phyloP scores from a whole-genome alignment of 2,329 filamentous ascomycete species.

The Dactylonectria macrodidyma region DNA sequence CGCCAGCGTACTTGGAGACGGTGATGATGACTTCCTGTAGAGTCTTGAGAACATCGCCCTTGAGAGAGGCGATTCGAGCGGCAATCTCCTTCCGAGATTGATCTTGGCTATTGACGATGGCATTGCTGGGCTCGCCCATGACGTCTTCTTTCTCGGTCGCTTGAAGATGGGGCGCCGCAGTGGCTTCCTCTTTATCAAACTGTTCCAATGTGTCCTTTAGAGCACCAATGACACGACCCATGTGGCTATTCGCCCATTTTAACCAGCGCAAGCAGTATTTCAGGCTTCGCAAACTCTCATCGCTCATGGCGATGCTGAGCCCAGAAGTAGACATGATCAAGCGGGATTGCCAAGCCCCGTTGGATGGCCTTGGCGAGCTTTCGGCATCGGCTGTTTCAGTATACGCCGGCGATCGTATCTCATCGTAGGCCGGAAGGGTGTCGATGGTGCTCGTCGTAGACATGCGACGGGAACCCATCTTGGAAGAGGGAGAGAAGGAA shows the following conservation, averaged over 20 bases:
- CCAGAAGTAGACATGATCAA: conserved; percentile 93
- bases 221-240: conserved; percentile 81
- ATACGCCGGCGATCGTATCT: conserved; percentile 81
- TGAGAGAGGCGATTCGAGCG: conserved; percentile 77
- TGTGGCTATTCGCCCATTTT: conserved; percentile 84
- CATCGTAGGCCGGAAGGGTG: conserved; percentile 87
- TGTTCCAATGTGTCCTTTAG: conserved; percentile 84
- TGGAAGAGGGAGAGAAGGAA: conserved; percentile 48
- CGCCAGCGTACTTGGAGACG: conserved; percentile 92
- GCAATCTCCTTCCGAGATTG: conserved; percentile 62
- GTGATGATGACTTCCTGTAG: conserved; percentile 87
- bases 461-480: conserved; percentile 63
- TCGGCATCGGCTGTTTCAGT: conserved; percentile 68
- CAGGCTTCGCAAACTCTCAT: conserved; percentile 86
- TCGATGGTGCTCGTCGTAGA: conserved; percentile 80
- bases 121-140: conserved; percentile 18
- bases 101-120: conserved; percentile 38
- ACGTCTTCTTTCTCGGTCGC: conserved; percentile 26
- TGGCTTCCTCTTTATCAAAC: conserved; percentile 74
- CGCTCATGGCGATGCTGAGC: conserved; percentile 90
- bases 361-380: conserved; percentile 48
- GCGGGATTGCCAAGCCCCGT: conserved; percentile 80
- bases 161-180: conserved; percentile 27
- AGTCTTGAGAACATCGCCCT: conserved; percentile 81
- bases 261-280: conserved; percentile 89